Base-by-base conservation (phyloP, 2,329 filamentous ascomycete genomes). In the Diaporthe velutina region DNA sequence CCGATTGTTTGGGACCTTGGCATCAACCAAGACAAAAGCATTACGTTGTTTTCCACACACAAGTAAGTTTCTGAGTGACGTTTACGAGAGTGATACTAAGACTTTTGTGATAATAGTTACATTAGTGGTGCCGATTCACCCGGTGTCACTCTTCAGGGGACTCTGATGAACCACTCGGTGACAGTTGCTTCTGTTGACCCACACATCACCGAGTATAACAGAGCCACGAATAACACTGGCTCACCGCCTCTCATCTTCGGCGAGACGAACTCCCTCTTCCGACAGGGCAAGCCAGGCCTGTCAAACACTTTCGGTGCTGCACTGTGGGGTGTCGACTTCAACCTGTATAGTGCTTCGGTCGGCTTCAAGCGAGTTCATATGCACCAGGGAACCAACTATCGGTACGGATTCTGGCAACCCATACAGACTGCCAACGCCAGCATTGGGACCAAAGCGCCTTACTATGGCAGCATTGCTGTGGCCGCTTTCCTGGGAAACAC, bases 281-380 rank as follows among this genome's bases (percentile, higher is more conserved):
- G 90, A 80, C 84, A 93, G 82, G 91, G 91, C 72, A 85, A 86
- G 8, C 89, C 90, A 0, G 90, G 91, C 0, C 83, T 93, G 25
- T 92, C 90, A 52, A 91, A 93, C 82, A 86, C 89, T 0, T 93
- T 93, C 80, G 91, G 91, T 48, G 91, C 91, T 13, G 90, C 91
- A 13, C 88, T 93, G 25, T 93, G 91, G 91, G 89, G 85, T 33
- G 79, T 92, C 17, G 91, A 93, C 81, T 93, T 92, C 83, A 89
- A 88, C 77, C 84, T 93, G 8, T 90, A 88, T 79, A 86, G 86
- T 71, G 91, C 91, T 1, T 84, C 87, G 0, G 86, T 86, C 2
- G 88, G 88, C 22, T 88, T 93, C 81, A 83, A 83, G 58, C 87
- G 91, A 28, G 86, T 90, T 3, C 90, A 92, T 79, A 90, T 93